Percentiles rank a stretch among this genome's conserved stretches.
Conservation (phyloP, 352 stramenopile species). For the Phytophthora constricta region DNA sequence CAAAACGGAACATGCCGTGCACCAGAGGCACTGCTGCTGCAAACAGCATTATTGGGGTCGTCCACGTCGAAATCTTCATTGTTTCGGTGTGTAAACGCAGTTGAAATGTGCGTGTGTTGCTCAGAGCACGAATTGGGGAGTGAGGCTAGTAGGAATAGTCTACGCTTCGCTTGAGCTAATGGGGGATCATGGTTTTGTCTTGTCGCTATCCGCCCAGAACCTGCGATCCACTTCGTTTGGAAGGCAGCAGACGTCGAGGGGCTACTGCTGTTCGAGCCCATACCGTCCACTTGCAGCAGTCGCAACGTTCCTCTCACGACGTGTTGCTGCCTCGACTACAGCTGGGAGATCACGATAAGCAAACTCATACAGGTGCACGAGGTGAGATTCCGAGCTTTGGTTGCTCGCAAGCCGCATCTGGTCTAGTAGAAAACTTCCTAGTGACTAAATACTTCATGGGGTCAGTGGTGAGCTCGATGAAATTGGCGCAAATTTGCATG, state of each 20-base stretch:
- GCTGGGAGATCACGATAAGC: background rate
- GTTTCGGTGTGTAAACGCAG: background rate
- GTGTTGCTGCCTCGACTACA: conserved; percentile 1
- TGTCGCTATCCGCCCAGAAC: background rate
- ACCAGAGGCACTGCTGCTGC: conserved; percentile 3
- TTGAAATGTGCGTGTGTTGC: background rate
- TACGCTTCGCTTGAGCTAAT: background rate
- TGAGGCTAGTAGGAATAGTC: conserved; percentile 3
- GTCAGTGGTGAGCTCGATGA: too few species aligned
- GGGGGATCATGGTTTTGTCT: too few species aligned
- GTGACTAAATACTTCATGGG: background rate
- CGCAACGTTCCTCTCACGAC: conserved; percentile 12
- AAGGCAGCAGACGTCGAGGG: conserved; percentile 7
- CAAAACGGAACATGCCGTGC: conserved; percentile 50
- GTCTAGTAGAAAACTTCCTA: background rate
- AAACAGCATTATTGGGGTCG: background rate
- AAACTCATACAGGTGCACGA: too few species aligned
- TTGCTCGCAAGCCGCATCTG: conserved; percentile 22
- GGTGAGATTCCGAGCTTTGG: conserved; percentile 1
- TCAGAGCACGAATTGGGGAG: conserved; percentile 13
- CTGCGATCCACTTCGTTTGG: conserved; percentile 1
- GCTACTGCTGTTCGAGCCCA: conserved; percentile 14
- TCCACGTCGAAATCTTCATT: conserved; percentile 20
- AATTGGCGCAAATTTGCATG: too few species aligned
- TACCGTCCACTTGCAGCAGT: conserved; percentile 16